These are phyloP conservation scores for Sanghuangporus weigelae DNA, from an alignment of 1,284 basidiomycete genomes.

Conservation along the genomic window DNA sequence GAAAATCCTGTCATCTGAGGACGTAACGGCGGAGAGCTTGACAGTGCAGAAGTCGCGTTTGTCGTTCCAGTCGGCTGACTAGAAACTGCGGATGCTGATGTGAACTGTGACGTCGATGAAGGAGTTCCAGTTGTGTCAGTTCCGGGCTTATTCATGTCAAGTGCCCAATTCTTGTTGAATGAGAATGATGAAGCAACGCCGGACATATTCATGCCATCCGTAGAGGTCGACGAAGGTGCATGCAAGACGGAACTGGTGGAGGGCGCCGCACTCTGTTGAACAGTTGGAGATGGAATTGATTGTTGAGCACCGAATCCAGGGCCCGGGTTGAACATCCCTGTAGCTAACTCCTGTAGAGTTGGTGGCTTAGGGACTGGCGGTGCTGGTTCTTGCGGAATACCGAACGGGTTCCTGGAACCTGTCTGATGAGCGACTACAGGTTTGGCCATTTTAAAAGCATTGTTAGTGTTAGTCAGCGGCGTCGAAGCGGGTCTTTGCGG, in stretches of 20 bases:
- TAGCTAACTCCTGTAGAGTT: conserved; percentile 77
- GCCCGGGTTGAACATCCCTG: conserved; percentile 33
- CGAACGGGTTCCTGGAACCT: conserved; percentile 94
- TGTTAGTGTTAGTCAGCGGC: conserved; percentile 39
- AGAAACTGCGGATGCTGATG: conserved; percentile 39
- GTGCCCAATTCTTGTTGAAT: conserved; percentile 29
- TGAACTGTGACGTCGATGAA: conserved; percentile 32
- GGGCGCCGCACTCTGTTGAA: conserved; percentile 22
- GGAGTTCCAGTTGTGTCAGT: conserved; percentile 19
- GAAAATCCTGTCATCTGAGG: conserved; percentile 80
- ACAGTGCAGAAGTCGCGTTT: conserved; percentile 27
- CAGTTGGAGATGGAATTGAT: conserved; percentile 30
- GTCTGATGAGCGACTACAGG: conserved; percentile 87
- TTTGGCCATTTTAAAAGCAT: conserved; percentile 39
- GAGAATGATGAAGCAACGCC: conserved; percentile 68
- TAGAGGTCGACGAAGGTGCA: conserved; percentile 9
- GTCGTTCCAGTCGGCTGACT: conserved; percentile 14
- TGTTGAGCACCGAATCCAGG: conserved; percentile 15
- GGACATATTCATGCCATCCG: conserved; percentile 37
- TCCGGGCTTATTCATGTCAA: conserved; percentile 24
- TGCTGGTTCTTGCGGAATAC: conserved; percentile 57
- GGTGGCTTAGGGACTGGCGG: conserved; percentile 68
- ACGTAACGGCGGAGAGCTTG: conserved; percentile 42
- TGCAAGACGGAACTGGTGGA: conserved; percentile 5
- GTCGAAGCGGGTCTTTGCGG: conserved; percentile 66